These are phyloP conservation scores for Beta corolliflora DNA, from an alignment of 179 eudicot species.

Conservation along the genomic window DNA sequence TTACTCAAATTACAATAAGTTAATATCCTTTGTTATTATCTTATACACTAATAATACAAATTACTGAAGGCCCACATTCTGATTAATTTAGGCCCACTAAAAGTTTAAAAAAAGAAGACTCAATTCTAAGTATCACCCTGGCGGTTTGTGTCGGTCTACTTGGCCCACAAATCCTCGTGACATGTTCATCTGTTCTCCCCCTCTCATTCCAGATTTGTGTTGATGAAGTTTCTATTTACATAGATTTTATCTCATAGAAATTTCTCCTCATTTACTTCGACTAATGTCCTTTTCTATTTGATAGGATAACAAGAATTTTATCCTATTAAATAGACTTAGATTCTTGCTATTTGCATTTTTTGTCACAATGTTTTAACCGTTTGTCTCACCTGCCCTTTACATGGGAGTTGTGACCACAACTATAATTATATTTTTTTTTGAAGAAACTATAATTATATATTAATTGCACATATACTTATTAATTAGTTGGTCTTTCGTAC, in stretches of 20 bases:
- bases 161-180: constrained; percentile 30
- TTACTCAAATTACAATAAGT: background rate
- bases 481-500: too few species aligned
- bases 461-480: too few species aligned
- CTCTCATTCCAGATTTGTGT: background rate
- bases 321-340: too few species aligned
- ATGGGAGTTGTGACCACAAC: too few species aligned
- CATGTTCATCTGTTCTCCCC: constrained; percentile 23
- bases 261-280: background rate
- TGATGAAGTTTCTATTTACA: background rate
- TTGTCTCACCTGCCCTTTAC: too few species aligned
- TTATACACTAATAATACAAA: too few species aligned
- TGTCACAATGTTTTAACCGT: too few species aligned
- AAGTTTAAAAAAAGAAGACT: background rate
- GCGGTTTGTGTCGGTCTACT: constrained; percentile 5
- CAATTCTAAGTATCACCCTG: constrained; percentile 8
- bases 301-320: background rate
- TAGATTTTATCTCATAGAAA: background rate
- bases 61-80: background rate
- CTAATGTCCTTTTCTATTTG: background rate
- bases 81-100: constrained; percentile 16
- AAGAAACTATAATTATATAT: too few species aligned
- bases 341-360: too few species aligned
- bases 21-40: too few species aligned
- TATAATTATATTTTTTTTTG: too few species aligned